Base-by-base conservation (phyloP, 169 alveolate genomes). In the Babesia ovis region DNA sequence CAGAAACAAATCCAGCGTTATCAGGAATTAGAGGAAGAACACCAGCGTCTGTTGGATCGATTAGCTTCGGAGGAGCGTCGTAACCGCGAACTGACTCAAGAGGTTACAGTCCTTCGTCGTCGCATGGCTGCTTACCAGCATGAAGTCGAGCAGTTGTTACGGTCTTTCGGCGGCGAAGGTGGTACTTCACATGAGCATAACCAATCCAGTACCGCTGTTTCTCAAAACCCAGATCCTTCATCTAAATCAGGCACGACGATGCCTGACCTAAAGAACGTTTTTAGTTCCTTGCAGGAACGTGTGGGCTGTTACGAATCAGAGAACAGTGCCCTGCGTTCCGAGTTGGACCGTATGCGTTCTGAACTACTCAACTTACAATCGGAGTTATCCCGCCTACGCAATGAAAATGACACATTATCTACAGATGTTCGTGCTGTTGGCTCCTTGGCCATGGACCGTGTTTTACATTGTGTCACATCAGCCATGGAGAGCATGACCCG, bases 1-100 rank as follows among this genome's bases (percentile, higher is more conserved):
- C 74, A 64, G 61, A 50, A 64, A 29, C 74, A 64, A 23, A 64
- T 64, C 22, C 74, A 64, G 74, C 74, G 74, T 46, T 37, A 46
- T 12, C 34, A 45, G 54, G 53, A 64, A 32, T 42, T 9, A 3
- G 31, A 4, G 12, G 61, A 50, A 45, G 74, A 48, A 12, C 61
- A 34, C 22, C 64, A 27, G 32, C 74, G 48, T 29, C 11, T 64
- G 51, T 22, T 29, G 53, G 74, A 64, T 5, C 43, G 22, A 25
- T 61, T 64, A 4, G 42, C 9, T 31, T 46, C 74, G 29, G 74
- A 64, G 61, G 74, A 46, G 62, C 51, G 54, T 42, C 45, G 62
- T 16, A 64, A 50, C 61, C 74, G 50, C 61, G 74, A 64, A 25
- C 37, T 64, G 25, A n/a, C 35, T 12, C 27, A 34, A 5, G 74